Evolutionary conservation across 1,284 basidiomycete genomes (phyloP).

Genomic region (Cerrena zonata): DNA sequence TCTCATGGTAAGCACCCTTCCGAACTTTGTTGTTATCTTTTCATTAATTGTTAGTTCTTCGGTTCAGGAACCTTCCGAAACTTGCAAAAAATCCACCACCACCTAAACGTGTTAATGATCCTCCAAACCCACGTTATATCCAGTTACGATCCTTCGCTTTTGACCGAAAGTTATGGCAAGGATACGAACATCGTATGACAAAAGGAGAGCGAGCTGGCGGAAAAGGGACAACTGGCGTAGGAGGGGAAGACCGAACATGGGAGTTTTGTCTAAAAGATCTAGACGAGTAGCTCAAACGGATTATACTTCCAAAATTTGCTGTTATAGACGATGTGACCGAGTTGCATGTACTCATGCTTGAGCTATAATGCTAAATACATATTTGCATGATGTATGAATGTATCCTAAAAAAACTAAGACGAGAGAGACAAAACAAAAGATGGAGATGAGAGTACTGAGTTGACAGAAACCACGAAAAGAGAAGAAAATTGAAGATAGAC

Average conservation of each 20-base stretch:
- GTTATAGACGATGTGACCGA: too few species aligned
- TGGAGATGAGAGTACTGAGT: too few species aligned
- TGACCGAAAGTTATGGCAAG: constrained; percentile 65
- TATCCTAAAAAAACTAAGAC: too few species aligned
- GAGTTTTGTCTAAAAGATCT: constrained; percentile 59
- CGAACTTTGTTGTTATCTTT: neutral
- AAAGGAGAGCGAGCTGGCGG: constrained; percentile 72
- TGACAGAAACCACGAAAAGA: too few species aligned
- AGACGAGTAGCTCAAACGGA: too few species aligned
- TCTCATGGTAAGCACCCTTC: constrained; percentile 59
- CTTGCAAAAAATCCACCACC: constrained; percentile 73
- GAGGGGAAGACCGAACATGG: constrained; percentile 76
- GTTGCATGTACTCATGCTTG: too few species aligned
- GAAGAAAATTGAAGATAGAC: neutral
- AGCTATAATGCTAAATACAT: too few species aligned
- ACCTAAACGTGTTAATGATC: constrained; percentile 36
- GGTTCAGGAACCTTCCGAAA: constrained; percentile 64
- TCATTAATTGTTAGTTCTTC: too few species aligned
- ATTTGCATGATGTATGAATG: too few species aligned
- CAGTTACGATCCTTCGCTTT: constrained; percentile 83
- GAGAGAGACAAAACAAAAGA: too few species aligned
- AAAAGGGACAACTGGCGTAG: constrained; percentile 59
- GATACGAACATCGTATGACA: constrained; percentile 89
- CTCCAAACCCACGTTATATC: constrained; percentile 62
- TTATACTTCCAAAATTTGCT: too few species aligned